A percentile compares a stretch with the other conserved stretches of the same genome.
Conservation (phyloP, 2,329 filamentous ascomycete genomes). For the Grosmannia clavigera region DNA sequence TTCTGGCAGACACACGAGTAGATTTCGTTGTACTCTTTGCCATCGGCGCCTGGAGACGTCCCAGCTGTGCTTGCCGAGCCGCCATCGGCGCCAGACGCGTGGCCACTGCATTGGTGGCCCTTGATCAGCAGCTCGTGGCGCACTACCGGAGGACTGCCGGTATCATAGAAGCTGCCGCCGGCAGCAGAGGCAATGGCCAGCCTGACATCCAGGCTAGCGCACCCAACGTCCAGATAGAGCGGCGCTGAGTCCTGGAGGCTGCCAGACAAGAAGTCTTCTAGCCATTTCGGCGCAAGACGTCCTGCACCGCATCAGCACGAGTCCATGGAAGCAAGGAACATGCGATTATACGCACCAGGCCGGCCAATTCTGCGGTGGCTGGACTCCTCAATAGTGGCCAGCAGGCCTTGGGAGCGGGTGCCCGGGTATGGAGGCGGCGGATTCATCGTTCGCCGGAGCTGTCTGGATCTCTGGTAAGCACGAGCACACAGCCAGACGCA, state of each 20-base stretch:
- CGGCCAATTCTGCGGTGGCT: slow-evolving; percentile 2
- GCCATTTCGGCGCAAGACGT: slow-evolving; percentile 13
- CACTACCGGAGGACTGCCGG: neutral
- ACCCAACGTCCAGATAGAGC: slow-evolving; percentile 8
- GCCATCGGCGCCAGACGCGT: neutral
- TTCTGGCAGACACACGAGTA: slow-evolving; percentile 20
- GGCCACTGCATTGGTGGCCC: slow-evolving; percentile 12
- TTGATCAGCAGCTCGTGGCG: slow-evolving; percentile 12
- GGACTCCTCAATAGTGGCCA: slow-evolving; percentile 5
- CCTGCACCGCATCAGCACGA: slow-evolving; percentile 4
- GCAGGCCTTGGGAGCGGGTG: slow-evolving; percentile 7
- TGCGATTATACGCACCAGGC: slow-evolving; percentile 3
- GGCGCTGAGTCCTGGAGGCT: slow-evolving; percentile 4
- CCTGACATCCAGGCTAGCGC: slow-evolving; percentile 3
- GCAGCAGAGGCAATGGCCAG: slow-evolving; percentile 6
- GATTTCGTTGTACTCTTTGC: slow-evolving; percentile 7
- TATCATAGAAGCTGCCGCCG: neutral
- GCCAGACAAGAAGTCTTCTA: slow-evolving; percentile 11
- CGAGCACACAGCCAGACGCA: slow-evolving; percentile 7
- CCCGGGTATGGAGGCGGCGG: slow-evolving; percentile 6
- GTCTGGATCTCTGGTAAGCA: neutral
- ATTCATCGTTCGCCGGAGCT: slow-evolving; percentile 6
- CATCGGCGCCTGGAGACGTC: slow-evolving; percentile 6
- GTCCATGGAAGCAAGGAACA: neutral
- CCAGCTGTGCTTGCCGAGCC: neutral